phyloP scores from a whole-genome alignment of 2,329 filamentous ascomycete genomes.

The Cladosporium sp. region DNA sequence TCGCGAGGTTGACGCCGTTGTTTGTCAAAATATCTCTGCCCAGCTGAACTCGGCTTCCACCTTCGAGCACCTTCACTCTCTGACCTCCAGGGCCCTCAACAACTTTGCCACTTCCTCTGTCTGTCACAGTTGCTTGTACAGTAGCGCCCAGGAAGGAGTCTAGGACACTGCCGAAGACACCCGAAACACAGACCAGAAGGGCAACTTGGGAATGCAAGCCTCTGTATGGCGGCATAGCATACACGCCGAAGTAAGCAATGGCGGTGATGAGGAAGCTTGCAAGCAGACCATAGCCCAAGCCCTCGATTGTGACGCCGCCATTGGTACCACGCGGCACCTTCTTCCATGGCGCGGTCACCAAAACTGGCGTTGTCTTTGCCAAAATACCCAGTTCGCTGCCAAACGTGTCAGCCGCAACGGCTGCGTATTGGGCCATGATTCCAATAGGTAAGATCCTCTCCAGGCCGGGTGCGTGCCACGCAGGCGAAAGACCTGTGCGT shows the following conservation, averaged over 20 bases:
- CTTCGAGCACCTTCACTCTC: constrained; percentile 42
- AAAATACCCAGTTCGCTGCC: constrained; percentile 93
- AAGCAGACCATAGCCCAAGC: constrained; percentile 46
- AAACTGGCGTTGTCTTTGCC: constrained; percentile 65
- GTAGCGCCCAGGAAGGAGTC: constrained; percentile 84
- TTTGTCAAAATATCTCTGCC: constrained; percentile 79
- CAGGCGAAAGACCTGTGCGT: constrained; percentile 18
- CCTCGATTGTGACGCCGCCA: constrained; percentile 76
- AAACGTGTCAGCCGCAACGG: constrained; percentile 88
- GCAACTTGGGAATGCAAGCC: constrained; percentile 15
- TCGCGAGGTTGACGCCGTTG: constrained; percentile 90
- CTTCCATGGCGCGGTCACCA: constrained; percentile 79
- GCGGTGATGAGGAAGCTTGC: constrained; percentile 57
- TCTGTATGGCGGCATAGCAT: constrained; percentile 16
- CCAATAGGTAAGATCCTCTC: constrained; percentile 42
- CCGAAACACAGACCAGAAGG: constrained; percentile 59
- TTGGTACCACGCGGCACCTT: constrained; percentile 88
- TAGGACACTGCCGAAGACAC: constrained; percentile 72
- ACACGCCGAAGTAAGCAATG: constrained; percentile 51
- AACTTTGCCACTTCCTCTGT: constrained; percentile 77
- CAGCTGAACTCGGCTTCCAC: constrained; percentile 48
- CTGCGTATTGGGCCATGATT: constrained; percentile 65
- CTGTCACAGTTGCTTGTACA: constrained; percentile 80
- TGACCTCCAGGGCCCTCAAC: constrained; percentile 66
- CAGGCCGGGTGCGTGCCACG: constrained; percentile 38